Conservation (phyloP, 1,284 basidiomycete genomes). For the Xerocomus cyaneibrunnescens region DNA sequence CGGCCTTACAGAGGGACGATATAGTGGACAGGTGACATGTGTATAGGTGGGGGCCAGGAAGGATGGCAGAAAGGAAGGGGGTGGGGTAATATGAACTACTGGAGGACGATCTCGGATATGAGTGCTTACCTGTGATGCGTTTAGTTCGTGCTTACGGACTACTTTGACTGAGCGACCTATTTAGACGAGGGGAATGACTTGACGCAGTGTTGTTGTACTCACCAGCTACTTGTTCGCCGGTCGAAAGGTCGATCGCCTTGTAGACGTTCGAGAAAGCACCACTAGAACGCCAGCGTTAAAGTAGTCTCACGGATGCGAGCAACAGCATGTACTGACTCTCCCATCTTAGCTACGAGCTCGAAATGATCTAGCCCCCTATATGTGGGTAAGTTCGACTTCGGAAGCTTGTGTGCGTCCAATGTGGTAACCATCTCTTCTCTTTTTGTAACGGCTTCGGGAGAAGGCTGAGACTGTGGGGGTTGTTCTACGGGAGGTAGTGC, state of each 20-base stretch:
- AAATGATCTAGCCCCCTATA: conserved; percentile 87
- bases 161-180: conserved; percentile 73
- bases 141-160: conserved; percentile 96
- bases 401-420: conserved; percentile 73
- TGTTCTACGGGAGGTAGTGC: conserved; percentile 34
- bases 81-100: conserved; percentile 36
- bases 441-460: conserved; percentile 51
- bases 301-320: conserved; percentile 7
- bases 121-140: conserved; percentile 88
- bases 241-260: conserved; percentile 81
- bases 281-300: conserved; percentile 39
- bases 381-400: conserved; percentile 74
- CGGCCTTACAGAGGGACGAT: conserved; percentile 58
- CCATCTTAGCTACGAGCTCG: conserved; percentile 88
- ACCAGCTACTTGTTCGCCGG: conserved; percentile 87
- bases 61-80: not conserved
- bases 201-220: conserved; percentile 24
- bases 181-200: conserved; percentile 8
- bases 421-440: conserved; percentile 67
- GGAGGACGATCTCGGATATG: conserved; percentile 14
- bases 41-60: conserved; percentile 19
- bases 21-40: conserved; percentile 17
- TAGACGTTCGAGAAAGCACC: conserved; percentile 99
- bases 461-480: conserved; percentile 30
- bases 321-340: conserved; percentile 68